phyloP scores from a whole-genome alignment of 2,329 filamentous ascomycete species.

The Triangularia setosa region DNA sequence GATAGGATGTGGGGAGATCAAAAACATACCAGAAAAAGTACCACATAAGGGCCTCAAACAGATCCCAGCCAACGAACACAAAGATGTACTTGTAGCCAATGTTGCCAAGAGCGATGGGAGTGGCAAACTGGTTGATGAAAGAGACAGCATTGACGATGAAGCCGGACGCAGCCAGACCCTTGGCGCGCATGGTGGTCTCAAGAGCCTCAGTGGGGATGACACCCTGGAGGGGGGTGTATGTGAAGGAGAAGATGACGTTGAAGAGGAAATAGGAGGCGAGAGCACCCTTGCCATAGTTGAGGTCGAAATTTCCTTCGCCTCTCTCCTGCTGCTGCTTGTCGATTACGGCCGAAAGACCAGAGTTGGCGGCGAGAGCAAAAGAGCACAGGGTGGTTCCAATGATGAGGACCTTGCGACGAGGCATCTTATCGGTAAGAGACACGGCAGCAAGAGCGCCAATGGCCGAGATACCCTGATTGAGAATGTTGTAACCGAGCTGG shows the following conservation, averaged over 20 bases:
- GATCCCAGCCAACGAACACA: constrained; percentile 48
- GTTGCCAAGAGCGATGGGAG: constrained; percentile 42
- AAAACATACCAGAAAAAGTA: constrained; percentile 42
- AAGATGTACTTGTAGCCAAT: constrained; percentile 43
- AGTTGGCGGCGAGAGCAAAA: constrained; percentile 41
- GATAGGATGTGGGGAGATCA: not conserved
- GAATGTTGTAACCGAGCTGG: constrained; percentile 46
- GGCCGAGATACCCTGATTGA: constrained; percentile 44
- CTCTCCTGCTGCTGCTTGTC: constrained; percentile 24
- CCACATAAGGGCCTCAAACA: constrained; percentile 40
- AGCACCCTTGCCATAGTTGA: constrained; percentile 39
- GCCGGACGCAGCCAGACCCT: constrained; percentile 43
- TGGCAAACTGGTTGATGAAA: constrained; percentile 47
- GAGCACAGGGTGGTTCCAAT: constrained; percentile 42
- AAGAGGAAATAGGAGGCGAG: constrained; percentile 48
- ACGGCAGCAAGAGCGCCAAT: constrained; percentile 43
- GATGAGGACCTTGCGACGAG: constrained; percentile 43
- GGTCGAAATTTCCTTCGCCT: constrained; percentile 30
- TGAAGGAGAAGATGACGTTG: constrained; percentile 47
- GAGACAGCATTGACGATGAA: constrained; percentile 43
- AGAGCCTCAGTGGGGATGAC: constrained; percentile 46
- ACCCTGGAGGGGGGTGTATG: constrained; percentile 47
- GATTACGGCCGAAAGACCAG: constrained; percentile 40
- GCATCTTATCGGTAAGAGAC: constrained; percentile 42
- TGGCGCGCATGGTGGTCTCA: constrained; percentile 46